These are phyloP conservation scores for Imleria badia DNA, from an alignment of 768 basidiomycete species.

Conservation along the genomic window DNA sequence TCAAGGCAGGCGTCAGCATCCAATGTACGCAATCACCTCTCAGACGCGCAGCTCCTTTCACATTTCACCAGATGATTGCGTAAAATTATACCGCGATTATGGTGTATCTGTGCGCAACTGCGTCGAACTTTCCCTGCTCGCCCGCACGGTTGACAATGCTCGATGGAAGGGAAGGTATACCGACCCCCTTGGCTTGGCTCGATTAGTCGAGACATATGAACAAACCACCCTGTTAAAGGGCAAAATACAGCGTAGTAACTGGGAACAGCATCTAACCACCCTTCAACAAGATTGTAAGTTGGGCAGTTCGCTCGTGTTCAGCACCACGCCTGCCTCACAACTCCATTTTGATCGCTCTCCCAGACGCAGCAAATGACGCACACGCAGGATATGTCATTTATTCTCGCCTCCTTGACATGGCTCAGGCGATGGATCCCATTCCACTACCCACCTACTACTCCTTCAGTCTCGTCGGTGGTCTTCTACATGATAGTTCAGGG, in stretches of 20 bases:
- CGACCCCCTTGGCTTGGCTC: constrained; percentile 59
- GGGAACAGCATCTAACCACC: constrained; percentile 51
- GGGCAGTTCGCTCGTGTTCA: neutral
- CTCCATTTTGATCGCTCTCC: constrained; percentile 7
- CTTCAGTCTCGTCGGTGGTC: constrained; percentile 53
- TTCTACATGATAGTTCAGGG: constrained; percentile 40
- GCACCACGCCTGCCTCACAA: neutral
- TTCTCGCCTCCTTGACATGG: constrained; percentile 45
- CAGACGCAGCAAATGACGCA: constrained; percentile 75
- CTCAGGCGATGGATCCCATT: constrained; percentile 32
- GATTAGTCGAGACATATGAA: constrained; percentile 63
- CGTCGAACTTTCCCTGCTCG: constrained; percentile 70
- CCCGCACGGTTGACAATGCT: constrained; percentile 65
- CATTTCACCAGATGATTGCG: constrained; percentile 55
- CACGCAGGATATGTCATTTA: constrained; percentile 61
- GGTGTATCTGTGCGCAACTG: constrained; percentile 47
- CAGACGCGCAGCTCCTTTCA: neutral
- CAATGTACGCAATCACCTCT: constrained; percentile 44
- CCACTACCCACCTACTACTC: constrained; percentile 47
- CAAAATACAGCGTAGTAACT: constrained; percentile 62
- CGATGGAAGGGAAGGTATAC: constrained; percentile 73
- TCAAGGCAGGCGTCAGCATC: constrained; percentile 77
- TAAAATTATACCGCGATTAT: constrained; percentile 55
- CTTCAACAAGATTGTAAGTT: constrained; percentile 62
- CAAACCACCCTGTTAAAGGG: constrained; percentile 55